Percentiles rank a stretch among this genome's conserved stretches.
Conservation (phyloP, 768 basidiomycete genomes). For the Amanita jacksonii region DNA sequence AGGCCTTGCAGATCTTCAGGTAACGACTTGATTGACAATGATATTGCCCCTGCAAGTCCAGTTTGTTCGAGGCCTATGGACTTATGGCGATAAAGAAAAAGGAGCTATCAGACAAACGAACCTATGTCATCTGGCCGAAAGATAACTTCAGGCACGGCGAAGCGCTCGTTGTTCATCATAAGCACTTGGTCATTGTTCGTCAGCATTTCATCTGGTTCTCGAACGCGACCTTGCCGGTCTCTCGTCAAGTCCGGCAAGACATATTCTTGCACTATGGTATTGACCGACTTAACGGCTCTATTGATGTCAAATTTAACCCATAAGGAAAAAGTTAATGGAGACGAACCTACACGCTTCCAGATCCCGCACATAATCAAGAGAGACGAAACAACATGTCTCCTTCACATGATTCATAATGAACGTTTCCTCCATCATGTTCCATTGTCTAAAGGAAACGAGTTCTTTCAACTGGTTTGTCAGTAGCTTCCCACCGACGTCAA, state of each 20-base stretch:
- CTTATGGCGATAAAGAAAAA: conserved; percentile 15
- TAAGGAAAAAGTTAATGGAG: background rate
- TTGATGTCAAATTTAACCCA: background rate
- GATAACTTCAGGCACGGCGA: conserved; percentile 85
- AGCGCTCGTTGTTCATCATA: conserved; percentile 85
- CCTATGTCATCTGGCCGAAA: conserved; percentile 90
- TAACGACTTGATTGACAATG: conserved; percentile 63
- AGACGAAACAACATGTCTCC: conserved; percentile 84
- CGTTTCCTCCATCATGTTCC: conserved; percentile 98
- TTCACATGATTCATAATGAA: conserved; percentile 90
- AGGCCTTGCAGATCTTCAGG: conserved; percentile 80
- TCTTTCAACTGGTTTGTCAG: conserved; percentile 94
- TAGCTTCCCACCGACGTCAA: conserved; percentile 93
- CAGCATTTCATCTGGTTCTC: conserved; percentile 40
- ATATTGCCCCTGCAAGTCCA: conserved; percentile 70
- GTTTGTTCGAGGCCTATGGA: conserved; percentile 63
- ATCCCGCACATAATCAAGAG: conserved; percentile 60
- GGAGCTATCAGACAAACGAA: conserved; percentile 22
- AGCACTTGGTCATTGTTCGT: conserved; percentile 61
- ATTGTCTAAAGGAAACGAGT: conserved; percentile 88
- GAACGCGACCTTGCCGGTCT: conserved; percentile 51
- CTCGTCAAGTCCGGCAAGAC: conserved; percentile 80
- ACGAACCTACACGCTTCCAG: conserved; percentile 73
- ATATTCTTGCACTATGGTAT: conserved; percentile 78
- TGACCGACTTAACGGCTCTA: conserved; percentile 48